A percentile compares a stretch with the other conserved stretches of the same genome.
These are phyloP conservation scores for Diospyros lotus DNA, from an alignment of 148 eudicot genomes.

Conservation along the genomic window DNA sequence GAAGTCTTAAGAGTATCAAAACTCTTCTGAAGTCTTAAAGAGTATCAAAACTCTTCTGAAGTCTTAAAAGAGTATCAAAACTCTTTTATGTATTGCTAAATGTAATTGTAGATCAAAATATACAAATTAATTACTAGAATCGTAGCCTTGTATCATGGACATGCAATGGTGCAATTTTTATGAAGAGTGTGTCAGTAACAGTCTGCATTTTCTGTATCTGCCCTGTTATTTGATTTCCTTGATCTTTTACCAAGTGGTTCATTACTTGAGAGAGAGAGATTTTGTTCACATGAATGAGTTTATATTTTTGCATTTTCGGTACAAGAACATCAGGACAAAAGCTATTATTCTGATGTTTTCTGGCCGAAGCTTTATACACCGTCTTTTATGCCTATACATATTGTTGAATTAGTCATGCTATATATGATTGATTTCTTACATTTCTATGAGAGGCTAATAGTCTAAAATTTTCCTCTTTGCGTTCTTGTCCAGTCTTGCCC, in stretches of 20 bases:
- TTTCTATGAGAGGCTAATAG: neutral
- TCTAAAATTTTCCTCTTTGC: neutral
- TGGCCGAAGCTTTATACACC: neutral
- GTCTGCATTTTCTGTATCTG: neutral
- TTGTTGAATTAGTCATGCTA: neutral
- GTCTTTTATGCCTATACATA: neutral
- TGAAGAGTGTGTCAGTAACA: no score
- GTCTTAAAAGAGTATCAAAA: neutral
- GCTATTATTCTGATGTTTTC: no score
- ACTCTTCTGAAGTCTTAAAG: neutral
- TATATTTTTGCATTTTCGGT: neutral
- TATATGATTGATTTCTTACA: neutral
- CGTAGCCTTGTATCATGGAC: no score
- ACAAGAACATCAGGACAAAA: neutral
- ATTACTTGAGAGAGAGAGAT: no score
- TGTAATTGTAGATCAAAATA: neutral
- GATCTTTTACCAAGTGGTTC: neutral
- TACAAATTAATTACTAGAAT: neutral
- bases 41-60: neutral
- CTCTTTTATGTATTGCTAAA: no score
- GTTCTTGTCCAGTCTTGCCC: slow-evolving; percentile 61
- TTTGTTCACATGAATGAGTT: no score
- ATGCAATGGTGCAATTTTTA: no score
- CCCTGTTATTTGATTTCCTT: neutral
- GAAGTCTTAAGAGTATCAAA: neutral